phyloP scores from a whole-genome alignment of 2,329 filamentous ascomycete species.

The Colletotrichum costaricense region DNA sequence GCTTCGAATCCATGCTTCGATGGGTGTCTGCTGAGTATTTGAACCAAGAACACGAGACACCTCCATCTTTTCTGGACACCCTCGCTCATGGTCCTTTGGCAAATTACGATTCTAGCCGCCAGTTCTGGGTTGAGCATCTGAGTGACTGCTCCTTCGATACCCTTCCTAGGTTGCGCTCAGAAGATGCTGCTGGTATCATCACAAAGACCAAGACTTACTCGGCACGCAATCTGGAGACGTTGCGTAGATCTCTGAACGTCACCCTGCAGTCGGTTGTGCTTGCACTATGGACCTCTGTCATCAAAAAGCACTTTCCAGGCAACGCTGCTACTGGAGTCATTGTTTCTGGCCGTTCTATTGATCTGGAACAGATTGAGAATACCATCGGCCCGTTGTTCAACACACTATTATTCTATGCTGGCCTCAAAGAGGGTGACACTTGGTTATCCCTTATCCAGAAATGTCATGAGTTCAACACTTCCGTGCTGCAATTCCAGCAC shows the following conservation, averaged over 20 bases:
- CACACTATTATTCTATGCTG: constrained; percentile 78
- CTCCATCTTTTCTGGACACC: constrained; percentile 72
- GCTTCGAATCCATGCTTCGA: constrained; percentile 75
- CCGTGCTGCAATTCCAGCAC: constrained; percentile 79
- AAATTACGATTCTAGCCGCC: constrained; percentile 49
- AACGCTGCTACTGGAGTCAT: constrained; percentile 76
- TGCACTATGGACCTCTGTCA: constrained; percentile 75
- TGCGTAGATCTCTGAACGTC: constrained; percentile 72
- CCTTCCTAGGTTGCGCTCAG: constrained; percentile 32
- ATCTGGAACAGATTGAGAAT: constrained; percentile 71
- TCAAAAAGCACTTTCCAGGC: constrained; percentile 62
- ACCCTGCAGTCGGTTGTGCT: constrained; percentile 85
- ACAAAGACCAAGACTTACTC: constrained; percentile 23
- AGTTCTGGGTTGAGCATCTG: constrained; percentile 77
- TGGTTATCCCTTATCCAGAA: constrained; percentile 70
- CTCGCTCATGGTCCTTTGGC: constrained; percentile 77
- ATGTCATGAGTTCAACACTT: constrained; percentile 79
- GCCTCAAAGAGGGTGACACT: constrained; percentile 54
- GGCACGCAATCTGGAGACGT: constrained; percentile 54
- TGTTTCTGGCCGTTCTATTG: constrained; percentile 80
- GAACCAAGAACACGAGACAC: constrained; percentile 41
- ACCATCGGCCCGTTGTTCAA: constrained; percentile 91
- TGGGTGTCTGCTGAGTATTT: constrained; percentile 66
- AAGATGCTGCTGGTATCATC: background rate
- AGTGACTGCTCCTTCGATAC: constrained; percentile 43